Conservation (phyloP, 108 stramenopile species). For the Chaetoceros muelleri region DNA sequence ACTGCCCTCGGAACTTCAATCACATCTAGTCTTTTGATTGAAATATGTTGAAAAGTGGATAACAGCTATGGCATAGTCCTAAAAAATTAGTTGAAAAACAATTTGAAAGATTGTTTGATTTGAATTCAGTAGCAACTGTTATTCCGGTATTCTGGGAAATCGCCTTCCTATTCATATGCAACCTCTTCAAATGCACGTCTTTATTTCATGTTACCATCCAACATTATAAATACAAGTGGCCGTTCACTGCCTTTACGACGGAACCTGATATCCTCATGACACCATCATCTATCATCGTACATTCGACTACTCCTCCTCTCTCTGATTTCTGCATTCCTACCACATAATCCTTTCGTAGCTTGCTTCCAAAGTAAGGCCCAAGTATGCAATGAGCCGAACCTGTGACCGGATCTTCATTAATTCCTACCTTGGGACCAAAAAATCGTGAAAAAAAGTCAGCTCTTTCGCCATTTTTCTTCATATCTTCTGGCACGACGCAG, state of each 20-base stretch:
- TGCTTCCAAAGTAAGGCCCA: conserved; percentile 82
- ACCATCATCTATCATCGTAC: conserved; percentile 37
- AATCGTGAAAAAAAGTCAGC: conserved; percentile 84
- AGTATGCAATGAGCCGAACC: conserved; percentile 92
- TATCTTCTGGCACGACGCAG: conserved; percentile 18
- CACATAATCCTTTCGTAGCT: conserved; percentile 58
- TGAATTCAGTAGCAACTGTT: too few species aligned
- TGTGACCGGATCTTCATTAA: conserved; percentile 96
- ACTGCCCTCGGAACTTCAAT: too few species aligned
- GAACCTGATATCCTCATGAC: conserved; percentile 50
- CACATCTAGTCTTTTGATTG: too few species aligned
- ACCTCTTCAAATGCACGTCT: too few species aligned
- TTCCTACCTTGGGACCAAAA: conserved; percentile 90
- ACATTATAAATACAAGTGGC: conserved; percentile 15
- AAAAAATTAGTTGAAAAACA: too few species aligned
- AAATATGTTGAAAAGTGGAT: too few species aligned
- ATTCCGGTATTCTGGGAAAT: too few species aligned
- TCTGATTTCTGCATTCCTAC: conserved; percentile 79
- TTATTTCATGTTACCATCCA: too few species aligned
- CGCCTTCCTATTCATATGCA: too few species aligned
- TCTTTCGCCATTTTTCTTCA: conserved; percentile 5
- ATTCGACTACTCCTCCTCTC: conserved; percentile 77
- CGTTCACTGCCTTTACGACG: conserved; percentile 40
- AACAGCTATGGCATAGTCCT: too few species aligned
- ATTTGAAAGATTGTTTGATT: too few species aligned